phyloP scores from a whole-genome alignment of 2,329 filamentous ascomycete species.

The Daldinia sp. region DNA sequence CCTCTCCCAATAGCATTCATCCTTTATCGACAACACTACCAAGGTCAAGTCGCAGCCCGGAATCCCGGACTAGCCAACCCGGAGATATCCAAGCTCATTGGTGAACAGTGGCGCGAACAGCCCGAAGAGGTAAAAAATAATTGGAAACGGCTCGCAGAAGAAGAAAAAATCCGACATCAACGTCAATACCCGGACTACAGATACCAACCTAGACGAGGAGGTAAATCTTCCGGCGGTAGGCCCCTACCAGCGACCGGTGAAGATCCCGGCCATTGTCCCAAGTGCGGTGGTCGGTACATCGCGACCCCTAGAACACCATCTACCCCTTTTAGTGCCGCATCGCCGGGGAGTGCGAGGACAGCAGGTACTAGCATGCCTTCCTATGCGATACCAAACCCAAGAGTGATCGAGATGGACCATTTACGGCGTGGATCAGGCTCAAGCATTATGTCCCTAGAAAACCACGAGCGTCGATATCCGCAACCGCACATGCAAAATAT shows the following conservation, averaged over 20 bases:
- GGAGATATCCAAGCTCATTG: conserved; percentile 97
- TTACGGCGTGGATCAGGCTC: conserved; percentile 44
- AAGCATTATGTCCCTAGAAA: conserved; percentile 56
- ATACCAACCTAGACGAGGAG: conserved; percentile 83
- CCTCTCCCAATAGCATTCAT: conserved; percentile 78
- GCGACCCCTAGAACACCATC: conserved; percentile 68
- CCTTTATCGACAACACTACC: conserved; percentile 92
- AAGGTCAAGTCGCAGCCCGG: conserved; percentile 79
- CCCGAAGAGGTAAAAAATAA: conserved; percentile 76
- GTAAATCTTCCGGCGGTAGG: conserved; percentile 45
- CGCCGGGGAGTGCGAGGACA: conserved; percentile 41
- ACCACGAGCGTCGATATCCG: conserved; percentile 70
- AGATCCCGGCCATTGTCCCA: conserved; percentile 68
- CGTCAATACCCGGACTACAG: conserved; percentile 92
- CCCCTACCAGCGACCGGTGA: conserved; percentile 50
- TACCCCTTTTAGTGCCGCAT: conserved; percentile 54
- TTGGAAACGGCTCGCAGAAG: conserved; percentile 91
- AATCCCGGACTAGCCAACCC: conserved; percentile 93
- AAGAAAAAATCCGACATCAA: conserved; percentile 90
- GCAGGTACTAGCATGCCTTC: conserved; percentile 35
- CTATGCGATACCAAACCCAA: conserved; percentile 40
- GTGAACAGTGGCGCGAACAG: conserved; percentile 87
- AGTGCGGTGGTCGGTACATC: conserved; percentile 75
- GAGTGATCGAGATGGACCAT: conserved; percentile 44
- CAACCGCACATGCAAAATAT: conserved; percentile 52